phyloP scores from a whole-genome alignment of 129 eudicot genomes.

The Arctium minus region DNA sequence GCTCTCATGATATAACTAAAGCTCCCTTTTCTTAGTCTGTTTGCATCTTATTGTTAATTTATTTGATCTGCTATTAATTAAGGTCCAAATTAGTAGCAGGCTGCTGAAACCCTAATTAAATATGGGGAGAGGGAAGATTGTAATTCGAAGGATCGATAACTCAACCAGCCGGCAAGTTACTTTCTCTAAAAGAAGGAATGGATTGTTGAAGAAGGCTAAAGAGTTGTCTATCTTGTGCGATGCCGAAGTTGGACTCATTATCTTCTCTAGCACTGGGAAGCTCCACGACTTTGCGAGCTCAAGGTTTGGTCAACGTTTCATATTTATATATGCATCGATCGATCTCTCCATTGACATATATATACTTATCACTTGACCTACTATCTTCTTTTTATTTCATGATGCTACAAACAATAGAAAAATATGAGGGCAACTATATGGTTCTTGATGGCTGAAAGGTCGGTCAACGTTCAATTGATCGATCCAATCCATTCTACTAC shows the following conservation, averaged over 20 bases:
- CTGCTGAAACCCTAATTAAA: conserved; percentile 17
- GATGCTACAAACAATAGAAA: neutral
- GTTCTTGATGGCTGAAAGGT: neutral
- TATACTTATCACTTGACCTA: neutral
- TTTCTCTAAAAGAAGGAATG: conserved; percentile 82
- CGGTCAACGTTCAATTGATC: neutral
- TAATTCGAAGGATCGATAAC: conserved; percentile 77
- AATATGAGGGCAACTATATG: neutral
- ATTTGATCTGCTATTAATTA: neutral
- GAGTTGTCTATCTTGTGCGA: conserved; percentile 81
- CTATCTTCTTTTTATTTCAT: neutral
- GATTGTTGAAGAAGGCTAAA: conserved; percentile 81
- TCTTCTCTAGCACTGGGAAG: conserved; percentile 78
- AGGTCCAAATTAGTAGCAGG: neutral
- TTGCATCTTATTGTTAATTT: neutral
- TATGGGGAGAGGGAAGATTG: conserved; percentile 96
- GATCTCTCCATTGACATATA: neutral
- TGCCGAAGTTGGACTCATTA: conserved; percentile 70
- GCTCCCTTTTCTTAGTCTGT: conserved; percentile 6
- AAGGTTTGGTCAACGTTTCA: conserved; percentile 45
- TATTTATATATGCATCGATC: neutral
- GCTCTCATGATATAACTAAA: neutral
- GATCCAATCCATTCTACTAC: neutral
- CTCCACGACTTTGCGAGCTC: conserved; percentile 74
- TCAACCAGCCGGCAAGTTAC: conserved; percentile 91